phyloP scores from a whole-genome alignment of 2,329 filamentous ascomycete genomes.

The Amauroascus verrucosus region DNA sequence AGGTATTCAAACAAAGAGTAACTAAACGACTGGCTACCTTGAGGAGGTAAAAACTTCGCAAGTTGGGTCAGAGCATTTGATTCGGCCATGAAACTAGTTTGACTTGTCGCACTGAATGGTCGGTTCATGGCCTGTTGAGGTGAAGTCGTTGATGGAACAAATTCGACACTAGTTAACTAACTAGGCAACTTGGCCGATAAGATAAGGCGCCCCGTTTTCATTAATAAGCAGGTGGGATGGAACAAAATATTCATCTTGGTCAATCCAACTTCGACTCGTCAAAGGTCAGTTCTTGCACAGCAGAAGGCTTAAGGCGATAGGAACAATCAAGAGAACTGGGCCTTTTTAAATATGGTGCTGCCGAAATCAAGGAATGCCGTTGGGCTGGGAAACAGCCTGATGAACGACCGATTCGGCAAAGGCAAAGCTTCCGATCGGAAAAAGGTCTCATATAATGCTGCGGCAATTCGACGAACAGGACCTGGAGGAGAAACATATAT shows the following conservation, averaged over 20 bases:
- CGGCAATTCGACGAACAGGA: constrained; percentile 60
- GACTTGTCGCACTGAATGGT: too few relatives aligned
- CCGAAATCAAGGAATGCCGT: constrained; percentile 93
- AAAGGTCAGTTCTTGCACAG: not conserved
- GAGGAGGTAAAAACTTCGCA: not conserved
- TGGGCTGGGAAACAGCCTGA: constrained; percentile 90
- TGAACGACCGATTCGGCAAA: constrained; percentile 97
- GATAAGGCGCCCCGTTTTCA: not conserved
- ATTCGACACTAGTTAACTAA: not conserved
- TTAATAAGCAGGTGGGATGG: constrained; percentile 11
- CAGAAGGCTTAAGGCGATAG: not conserved
- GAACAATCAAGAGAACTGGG: not conserved
- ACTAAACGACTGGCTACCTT: not conserved
- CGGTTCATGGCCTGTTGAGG: too few relatives aligned
- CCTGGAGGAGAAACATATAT: constrained; percentile 80
- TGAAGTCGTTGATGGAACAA: not conserved
- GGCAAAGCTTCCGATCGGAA: constrained; percentile 77
- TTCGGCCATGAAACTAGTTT: too few relatives aligned
- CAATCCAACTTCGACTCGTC: not conserved
- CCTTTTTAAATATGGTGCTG: constrained; percentile 50
- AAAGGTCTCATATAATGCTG: constrained; percentile 50
- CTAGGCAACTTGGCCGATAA: not conserved
- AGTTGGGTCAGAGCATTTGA: too few relatives aligned
- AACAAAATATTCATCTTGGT: not conserved
- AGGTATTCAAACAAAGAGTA: not conserved